Evolutionary conservation across 139 green algal genomes (phyloP).

Genomic region (Auxenochlorella pyrenoidosa): DNA sequence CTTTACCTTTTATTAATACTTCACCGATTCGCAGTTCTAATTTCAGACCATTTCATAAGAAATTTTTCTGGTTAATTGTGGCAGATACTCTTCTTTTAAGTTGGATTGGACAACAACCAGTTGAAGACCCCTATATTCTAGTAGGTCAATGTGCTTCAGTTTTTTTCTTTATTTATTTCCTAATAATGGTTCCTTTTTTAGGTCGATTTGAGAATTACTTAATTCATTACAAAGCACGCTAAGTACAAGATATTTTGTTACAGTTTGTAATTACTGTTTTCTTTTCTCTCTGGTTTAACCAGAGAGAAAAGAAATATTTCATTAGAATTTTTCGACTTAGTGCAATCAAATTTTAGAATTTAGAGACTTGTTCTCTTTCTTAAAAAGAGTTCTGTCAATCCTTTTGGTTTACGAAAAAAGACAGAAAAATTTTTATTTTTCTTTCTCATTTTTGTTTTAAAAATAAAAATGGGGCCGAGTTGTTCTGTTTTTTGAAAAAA

Average conservation of each 20-base stretch:
- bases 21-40: slow-evolving; percentile 39
- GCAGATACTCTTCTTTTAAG: slow-evolving; percentile 36
- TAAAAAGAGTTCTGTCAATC: too few species aligned
- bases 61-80: slow-evolving; percentile 31
- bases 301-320: too few species aligned
- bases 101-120: slow-evolving; percentile 16
- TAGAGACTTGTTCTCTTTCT: too few species aligned
- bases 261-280: background rate
- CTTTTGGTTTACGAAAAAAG: background rate
- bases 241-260: background rate
- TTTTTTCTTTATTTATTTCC: slow-evolving; percentile 16
- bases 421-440: too few species aligned
- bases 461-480: too few species aligned
- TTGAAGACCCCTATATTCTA: slow-evolving; percentile 68
- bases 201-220: slow-evolving; percentile 20
- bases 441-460: too few species aligned
- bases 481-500: too few species aligned
- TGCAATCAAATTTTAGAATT: background rate
- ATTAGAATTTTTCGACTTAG: too few species aligned
- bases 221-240: slow-evolving; percentile 43
- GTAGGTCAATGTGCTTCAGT: slow-evolving; percentile 35
- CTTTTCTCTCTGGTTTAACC: background rate
- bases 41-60: slow-evolving; percentile 38
- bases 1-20: slow-evolving; percentile 29
- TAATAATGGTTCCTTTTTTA: slow-evolving; percentile 35